Evolutionary conservation across 768 basidiomycete species (phyloP), one percentile per base, ranked within the genome.

Genomic region (Russula foetens): DNA sequence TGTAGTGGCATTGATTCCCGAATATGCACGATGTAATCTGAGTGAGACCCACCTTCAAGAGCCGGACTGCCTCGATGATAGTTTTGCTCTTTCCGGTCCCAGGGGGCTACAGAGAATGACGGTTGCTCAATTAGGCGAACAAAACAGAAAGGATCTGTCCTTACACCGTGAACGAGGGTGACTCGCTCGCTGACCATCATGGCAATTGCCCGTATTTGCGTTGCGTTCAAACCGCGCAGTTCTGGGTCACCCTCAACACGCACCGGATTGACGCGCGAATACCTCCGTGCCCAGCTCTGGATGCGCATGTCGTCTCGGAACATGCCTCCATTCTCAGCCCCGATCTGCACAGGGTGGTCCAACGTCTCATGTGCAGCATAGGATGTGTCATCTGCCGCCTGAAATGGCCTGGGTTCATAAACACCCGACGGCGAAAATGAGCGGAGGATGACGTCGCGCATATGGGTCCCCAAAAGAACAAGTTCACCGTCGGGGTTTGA

Each of bases 81-180:
- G 92, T 95, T 70, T 87, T 86, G 2, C 93, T 95, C 73, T 98
- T 98, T 38, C 94, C 94, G 0, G 92, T 94, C 23, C 92, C 92
- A 21, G 92, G 92, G 43, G 92, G 91, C 89, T 92, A 58, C 28
- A n/a, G 67, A n/a, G 67, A 19, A 63, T 33, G 48, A 56, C 52
- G 8, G 45, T 7, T 19, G n/a, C 28, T 47, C 56, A 26, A 59
- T 12, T 33, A 50, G 56, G 28, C 12, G 28, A 47, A 44, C 23
- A 60, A 33, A 39, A 21, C 14, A 15, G 45, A 41, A 43, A 45
- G 29, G 12, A 39, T 33, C 17, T 9, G 11, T n/a, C 41, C 86
- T 66, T 70, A 93, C 92, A 33, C 93, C 93, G 74, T 97, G 93
- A 21, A 97, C 82, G 28, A 97, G 76, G 69, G 88, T 88, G 29